These are phyloP conservation scores for Cyberlindnera xishuangbannaensis DNA, from an alignment of 805 yeast genomes.

Conservation along the genomic window DNA sequence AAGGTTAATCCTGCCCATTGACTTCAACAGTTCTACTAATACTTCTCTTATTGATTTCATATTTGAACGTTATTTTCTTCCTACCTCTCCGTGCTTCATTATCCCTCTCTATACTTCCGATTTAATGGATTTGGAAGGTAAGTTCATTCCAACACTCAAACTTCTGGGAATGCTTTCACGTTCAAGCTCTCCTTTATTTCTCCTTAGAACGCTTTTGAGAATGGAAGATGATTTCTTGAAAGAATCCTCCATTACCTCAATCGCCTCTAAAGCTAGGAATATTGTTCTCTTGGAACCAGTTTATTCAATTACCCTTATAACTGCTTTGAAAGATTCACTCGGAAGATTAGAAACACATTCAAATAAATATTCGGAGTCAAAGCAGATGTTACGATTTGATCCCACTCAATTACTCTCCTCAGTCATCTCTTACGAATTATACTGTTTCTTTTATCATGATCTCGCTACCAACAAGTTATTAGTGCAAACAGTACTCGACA, in stretches of 20 bases:
- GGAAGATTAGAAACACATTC: neutral
- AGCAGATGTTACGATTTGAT: conserved; percentile 2
- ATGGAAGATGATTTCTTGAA: neutral
- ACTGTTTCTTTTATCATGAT: conserved; percentile 6
- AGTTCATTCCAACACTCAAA: conserved; percentile 2
- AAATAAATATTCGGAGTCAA: neutral
- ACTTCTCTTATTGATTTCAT: conserved; percentile 1
- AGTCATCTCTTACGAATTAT: conserved; percentile 4
- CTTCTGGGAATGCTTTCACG: conserved; percentile 4
- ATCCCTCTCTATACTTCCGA: conserved; percentile 2
- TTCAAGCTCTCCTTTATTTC: conserved; percentile 2
- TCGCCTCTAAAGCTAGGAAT: neutral
- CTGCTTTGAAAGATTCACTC: neutral
- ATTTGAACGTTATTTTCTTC: conserved; percentile 5
- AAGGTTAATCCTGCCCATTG: conserved; percentile 3
- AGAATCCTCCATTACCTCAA: neutral
- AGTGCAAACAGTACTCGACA: conserved; percentile 4
- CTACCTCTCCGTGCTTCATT: neutral
- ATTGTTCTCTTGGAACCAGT: neutral
- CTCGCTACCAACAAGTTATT: conserved; percentile 3
- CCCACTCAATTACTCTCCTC: conserved; percentile 1
- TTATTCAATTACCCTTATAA: neutral
- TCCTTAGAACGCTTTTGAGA: conserved; percentile 3
- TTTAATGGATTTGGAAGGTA: conserved; percentile 1
- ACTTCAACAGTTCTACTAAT: neutral